phyloP scores from a whole-genome alignment of 228 moss, liverwort and hornwort species.

The Sphagnum fallax region DNA sequence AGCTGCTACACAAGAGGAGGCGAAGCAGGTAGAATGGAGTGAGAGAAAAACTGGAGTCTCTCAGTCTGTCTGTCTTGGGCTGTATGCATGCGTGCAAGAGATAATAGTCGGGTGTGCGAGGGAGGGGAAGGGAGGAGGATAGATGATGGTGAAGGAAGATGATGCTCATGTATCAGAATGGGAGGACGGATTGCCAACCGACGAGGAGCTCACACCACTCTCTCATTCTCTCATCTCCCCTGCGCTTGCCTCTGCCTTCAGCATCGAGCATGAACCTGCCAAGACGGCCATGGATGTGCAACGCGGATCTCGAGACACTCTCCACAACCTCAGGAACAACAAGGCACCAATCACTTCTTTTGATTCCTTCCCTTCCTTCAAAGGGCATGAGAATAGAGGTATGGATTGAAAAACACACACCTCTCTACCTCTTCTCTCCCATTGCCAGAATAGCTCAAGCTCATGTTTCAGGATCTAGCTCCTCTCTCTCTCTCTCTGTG shows the following conservation, averaged over 20 bases:
- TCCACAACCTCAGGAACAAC: conserved; percentile 53
- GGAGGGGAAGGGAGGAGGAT: too few species aligned
- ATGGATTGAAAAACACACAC: not conserved
- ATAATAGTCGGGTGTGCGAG: too few species aligned
- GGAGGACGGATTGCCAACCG: conserved; percentile 71
- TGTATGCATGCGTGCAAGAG: too few species aligned
- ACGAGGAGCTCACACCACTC: conserved; percentile 68
- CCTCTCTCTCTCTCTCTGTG: too few species aligned
- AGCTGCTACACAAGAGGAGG: too few species aligned
- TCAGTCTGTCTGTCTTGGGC: too few species aligned
- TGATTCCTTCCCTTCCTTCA: conserved; percentile 61
- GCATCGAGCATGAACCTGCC: conserved; percentile 48
- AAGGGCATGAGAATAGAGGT: conserved; percentile 41
- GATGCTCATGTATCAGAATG: conserved; percentile 68
- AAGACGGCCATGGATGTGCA: conserved; percentile 40
- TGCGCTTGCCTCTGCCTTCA: conserved; percentile 71
- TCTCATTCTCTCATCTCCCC: conserved; percentile 77
- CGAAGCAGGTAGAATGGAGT: too few species aligned
- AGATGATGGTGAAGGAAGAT: conserved; percentile 64
- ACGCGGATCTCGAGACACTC: conserved; percentile 49
- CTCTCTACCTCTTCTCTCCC: not conserved
- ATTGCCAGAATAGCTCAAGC: too few species aligned
- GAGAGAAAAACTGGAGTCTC: too few species aligned
- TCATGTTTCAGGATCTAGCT: too few species aligned
- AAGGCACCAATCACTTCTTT: conserved; percentile 46